Percentiles rank a stretch among this genome's conserved stretches.
These are phyloP conservation scores for Thalassiosira mediterranea DNA, from an alignment of 352 stramenopile genomes.

Conservation along the genomic window DNA sequence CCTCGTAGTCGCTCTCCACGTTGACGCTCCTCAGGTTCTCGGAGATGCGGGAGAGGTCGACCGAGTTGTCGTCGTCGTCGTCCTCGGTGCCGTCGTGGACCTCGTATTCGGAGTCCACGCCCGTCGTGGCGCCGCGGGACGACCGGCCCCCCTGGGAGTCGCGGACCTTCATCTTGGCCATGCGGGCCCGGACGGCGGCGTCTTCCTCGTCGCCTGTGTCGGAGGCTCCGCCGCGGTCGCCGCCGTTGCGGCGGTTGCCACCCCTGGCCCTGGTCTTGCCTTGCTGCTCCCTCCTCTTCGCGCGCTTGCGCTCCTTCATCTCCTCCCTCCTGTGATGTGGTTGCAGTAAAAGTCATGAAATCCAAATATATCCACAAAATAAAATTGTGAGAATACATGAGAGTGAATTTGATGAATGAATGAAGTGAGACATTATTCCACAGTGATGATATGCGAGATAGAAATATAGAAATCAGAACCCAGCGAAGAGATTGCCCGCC, in stretches of 20 bases:
- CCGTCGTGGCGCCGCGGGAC: background rate
- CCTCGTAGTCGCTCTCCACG: slow-evolving; percentile 37
- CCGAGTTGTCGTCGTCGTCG: slow-evolving; percentile 21
- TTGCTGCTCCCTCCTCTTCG: slow-evolving; percentile 22
- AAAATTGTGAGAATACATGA: no score
- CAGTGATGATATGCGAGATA: no score
- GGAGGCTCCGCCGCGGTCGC: background rate
- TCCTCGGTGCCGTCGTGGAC: slow-evolving; percentile 1
- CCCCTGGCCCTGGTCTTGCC: slow-evolving; percentile 4
- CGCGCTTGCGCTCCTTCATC: slow-evolving; percentile 5
- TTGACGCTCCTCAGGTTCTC: slow-evolving; percentile 32
- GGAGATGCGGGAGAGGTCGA: background rate
- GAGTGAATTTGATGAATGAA: no score
- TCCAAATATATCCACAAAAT: no score
- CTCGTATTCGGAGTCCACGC: slow-evolving; percentile 36
- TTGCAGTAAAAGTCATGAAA: no score
- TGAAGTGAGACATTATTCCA: no score
- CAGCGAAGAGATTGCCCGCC: no score
- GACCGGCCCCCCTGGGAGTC: background rate
- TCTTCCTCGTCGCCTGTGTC: slow-evolving; percentile 15
- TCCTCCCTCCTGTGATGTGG: no score
- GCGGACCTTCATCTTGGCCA: slow-evolving; percentile 37
- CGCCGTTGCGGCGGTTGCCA: background rate
- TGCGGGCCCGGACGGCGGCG: slow-evolving; percentile 12
- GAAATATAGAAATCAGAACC: no score